Base-by-base conservation (phyloP, 202 grass and related monocot genomes). In the Musa balbisiana region DNA sequence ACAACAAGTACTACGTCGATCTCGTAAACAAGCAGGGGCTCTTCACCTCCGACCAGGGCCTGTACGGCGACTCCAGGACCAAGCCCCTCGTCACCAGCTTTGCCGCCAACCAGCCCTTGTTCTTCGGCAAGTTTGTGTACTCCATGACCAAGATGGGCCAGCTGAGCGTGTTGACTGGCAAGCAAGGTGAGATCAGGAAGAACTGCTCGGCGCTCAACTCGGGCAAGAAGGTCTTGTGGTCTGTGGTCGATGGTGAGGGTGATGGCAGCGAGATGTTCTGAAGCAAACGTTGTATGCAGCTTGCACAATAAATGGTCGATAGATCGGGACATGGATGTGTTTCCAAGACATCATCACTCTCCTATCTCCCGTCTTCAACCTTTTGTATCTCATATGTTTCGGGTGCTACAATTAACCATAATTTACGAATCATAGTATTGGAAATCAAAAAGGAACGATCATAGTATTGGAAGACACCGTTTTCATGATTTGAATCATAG, bases 1-100 rank as follows among this genome's bases (percentile, higher is more conserved):
- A 74, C 72, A 74, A 74, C 24, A 74, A 74, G 53, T 74, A 74
- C 53, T 74, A 74, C 69, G 69, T 72, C n/a, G 69, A 72, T 12
- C 69, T 72, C 26, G 16, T 72, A 19, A 14, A 14, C 69, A 49
- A n/a, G 9, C 17, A 72, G 17, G 69, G 69, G n/a, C 69, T 72
- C 26, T 72, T 72, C 69, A 72, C 69, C n/a, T 72, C 69, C 19
- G 69, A 72, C 51, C 69, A 72, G 20, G 69, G 21, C 50, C 5
- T 72, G 69, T 72, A 25, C 69, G 51, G n/a, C n/a, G 49, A 72
- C 50, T 72, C 69, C 49, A 53, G 49, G 50, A 72, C 69, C 1
- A 51, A 23, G 51, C 43, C 69, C 51, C 53, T 53, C 69, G 69
- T 72, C 17, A 52, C 9, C 10, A 53, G 10, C 49, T 72, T 53